phyloP scores from a whole-genome alignment of 73 alveolate species.

The Paramecium sexaurelia region DNA sequence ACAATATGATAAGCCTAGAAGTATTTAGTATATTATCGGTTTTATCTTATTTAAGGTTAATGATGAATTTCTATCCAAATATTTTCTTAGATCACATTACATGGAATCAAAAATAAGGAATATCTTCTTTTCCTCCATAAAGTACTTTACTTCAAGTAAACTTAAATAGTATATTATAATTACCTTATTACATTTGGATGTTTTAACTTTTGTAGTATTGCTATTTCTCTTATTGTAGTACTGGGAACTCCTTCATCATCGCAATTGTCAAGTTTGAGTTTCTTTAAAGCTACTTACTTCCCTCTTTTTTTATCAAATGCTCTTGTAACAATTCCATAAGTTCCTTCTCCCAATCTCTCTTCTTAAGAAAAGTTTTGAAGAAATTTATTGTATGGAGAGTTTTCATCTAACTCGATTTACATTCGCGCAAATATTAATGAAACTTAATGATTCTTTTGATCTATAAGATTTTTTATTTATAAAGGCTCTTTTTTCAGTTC shows the following conservation, averaged over 20 bases:
- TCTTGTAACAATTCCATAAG: conserved; percentile 95
- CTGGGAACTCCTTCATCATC: conserved; percentile 94
- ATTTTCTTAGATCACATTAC: conserved; percentile 77
- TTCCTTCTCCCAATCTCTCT: conserved; percentile 91
- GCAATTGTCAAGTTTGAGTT: conserved; percentile 79
- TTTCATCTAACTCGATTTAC: conserved; percentile 1
- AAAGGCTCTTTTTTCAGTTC: neutral
- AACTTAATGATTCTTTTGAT: neutral
- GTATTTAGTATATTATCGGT: conserved; percentile 74
- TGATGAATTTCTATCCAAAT: conserved; percentile 37
- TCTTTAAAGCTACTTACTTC: conserved; percentile 85
- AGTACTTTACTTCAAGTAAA: conserved; percentile 69
- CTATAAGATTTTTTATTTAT: neutral
- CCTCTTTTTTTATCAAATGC: conserved; percentile 72
- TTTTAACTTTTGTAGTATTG: conserved; percentile 75
- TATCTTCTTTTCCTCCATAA: conserved; percentile 34
- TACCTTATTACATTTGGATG: conserved; percentile 85
- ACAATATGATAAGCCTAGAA: conserved; percentile 85
- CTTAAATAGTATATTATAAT: neutral
- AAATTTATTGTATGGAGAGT: neutral
- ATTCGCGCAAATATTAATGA: neutral
- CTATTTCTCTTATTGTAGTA: conserved; percentile 91
- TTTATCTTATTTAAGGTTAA: conserved; percentile 42
- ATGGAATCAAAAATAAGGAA: conserved; percentile 44
- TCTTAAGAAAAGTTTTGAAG: conserved; percentile 73